Base-by-base conservation (phyloP, 805 yeast species). In the Candida ovalis region DNA sequence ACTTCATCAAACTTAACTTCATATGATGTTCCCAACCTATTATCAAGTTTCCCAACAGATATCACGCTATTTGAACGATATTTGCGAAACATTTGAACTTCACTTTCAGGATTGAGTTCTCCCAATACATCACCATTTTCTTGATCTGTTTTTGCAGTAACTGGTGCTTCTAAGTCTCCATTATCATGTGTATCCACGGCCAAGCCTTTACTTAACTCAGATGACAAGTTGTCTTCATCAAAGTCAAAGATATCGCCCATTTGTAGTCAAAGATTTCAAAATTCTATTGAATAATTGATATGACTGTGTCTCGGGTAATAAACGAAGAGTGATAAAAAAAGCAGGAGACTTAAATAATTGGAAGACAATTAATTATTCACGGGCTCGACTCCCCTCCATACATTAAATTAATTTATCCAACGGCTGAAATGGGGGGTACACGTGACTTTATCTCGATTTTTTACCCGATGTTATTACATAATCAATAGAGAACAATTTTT, bases 1-100 rank as follows among this genome's bases (percentile, higher is more conserved):
- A 70, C 62, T 27, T 66, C 62, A 40, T 71, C 75, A 42, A 80
- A 67, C 4, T 69, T 74, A n/a, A 80, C 75, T 49, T 76, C 76
- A 53, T 75, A 75, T 3, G 81, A 74, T 2, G 71, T 66, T 1
- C 81, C 81, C n/a, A 73, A 57, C 44, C 77, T 58, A 44, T 62
- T 57, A 37, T 62, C 63, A 12, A 63, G 49, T 27, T 52, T 53
- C 6, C 69, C 68, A 17, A 64, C 64, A 3, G 68, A 63, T 18
- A 64, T 58, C 15, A 59, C 62, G 46, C 67, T 62, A 42, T 61
- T 53, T 2, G 69, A 64, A 30, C 68, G 48, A 44, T 39, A 52
- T 40, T 64, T 64, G 18, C 54, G 56, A 45, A 64, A 62, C 24
- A 53, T 54, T 13, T 49, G 45, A 8, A 63, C 28, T 13, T 39